phyloP scores from a whole-genome alignment of 768 basidiomycete species.

The Krasilnikovozyma curviuscula region DNA sequence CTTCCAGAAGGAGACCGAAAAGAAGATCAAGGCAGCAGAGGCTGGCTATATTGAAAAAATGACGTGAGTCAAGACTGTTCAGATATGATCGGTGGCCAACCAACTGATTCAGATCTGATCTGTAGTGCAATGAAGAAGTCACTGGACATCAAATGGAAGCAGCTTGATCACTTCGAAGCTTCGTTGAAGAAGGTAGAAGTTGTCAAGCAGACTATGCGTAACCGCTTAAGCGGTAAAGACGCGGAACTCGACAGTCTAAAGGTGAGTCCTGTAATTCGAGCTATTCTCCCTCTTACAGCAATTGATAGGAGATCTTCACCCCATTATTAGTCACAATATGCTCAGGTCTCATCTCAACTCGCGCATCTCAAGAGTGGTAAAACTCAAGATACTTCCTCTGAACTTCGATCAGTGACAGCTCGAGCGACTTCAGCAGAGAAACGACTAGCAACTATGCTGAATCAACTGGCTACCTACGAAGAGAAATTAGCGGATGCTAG shows the following conservation, averaged over 20 bases:
- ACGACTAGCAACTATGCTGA: slow-evolving; percentile 62
- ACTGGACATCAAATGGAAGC: slow-evolving; percentile 69
- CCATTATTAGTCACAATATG: slow-evolving; percentile 20
- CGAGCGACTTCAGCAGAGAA: slow-evolving; percentile 71
- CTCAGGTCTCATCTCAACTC: slow-evolving; percentile 55
- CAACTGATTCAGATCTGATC: neutral
- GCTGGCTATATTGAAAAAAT: slow-evolving; percentile 50
- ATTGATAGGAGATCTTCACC: neutral
- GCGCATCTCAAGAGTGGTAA: slow-evolving; percentile 41
- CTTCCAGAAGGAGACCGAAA: slow-evolving; percentile 72
- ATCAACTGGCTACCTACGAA: slow-evolving; percentile 64
- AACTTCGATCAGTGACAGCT: slow-evolving; percentile 47
- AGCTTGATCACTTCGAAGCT: slow-evolving; percentile 79
- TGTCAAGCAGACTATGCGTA: slow-evolving; percentile 62
- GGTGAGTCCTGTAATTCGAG: slow-evolving; percentile 30
- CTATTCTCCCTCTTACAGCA: neutral
- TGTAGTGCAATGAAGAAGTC: slow-evolving; percentile 56
- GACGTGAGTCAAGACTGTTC: slow-evolving; percentile 21
- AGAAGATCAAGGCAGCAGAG: slow-evolving; percentile 61
- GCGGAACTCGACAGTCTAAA: slow-evolving; percentile 77
- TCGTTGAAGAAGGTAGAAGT: slow-evolving; percentile 66
- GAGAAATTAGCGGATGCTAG: slow-evolving; percentile 60
- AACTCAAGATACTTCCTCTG: slow-evolving; percentile 39
- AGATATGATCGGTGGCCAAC: neutral
- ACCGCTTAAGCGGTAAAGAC: slow-evolving; percentile 59